phyloP scores from a whole-genome alignment of 192 early-diverging fungal genomes.

The Gamsiella multidivaricata region DNA sequence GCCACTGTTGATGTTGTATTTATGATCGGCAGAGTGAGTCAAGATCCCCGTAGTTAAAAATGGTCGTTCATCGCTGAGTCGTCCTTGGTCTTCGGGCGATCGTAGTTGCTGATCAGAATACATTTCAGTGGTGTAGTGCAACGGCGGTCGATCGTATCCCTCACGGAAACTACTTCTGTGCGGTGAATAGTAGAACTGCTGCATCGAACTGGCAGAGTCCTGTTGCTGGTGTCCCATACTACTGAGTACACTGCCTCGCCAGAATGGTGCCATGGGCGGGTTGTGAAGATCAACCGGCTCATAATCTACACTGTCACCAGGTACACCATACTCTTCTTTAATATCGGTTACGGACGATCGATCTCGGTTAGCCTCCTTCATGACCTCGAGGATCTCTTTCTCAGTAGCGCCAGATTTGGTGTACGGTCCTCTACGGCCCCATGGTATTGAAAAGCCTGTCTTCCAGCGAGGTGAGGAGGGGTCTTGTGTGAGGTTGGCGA shows the following conservation, averaged over 20 bases:
- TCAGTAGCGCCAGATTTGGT: slow-evolving; percentile 14
- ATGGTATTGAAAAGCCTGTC: slow-evolving; percentile 3
- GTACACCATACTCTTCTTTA: neutral
- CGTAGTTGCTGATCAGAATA: too few relatives aligned
- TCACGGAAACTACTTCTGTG: too few relatives aligned
- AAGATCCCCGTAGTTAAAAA: too few relatives aligned
- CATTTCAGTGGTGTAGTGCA: too few relatives aligned
- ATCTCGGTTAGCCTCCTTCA: slow-evolving; percentile 22
- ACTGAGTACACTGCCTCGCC: too few relatives aligned
- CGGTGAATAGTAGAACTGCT: slow-evolving; percentile 31
- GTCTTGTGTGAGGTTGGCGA: neutral
- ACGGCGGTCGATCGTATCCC: neutral
- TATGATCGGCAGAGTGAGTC: too few relatives aligned
- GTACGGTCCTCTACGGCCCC: slow-evolving; percentile 10
- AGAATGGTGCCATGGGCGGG: too few relatives aligned
- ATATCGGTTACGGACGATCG: neutral
- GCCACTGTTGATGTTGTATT: too few relatives aligned
- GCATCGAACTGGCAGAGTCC: slow-evolving; percentile 47
- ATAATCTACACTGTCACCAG: neutral
- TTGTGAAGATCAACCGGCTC: neutral
- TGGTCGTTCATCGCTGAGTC: too few relatives aligned
- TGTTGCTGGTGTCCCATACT: slow-evolving; percentile 16
- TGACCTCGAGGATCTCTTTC: slow-evolving; percentile 23
- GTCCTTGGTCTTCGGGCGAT: too few relatives aligned
- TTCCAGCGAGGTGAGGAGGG: slow-evolving; percentile 3